Evolutionary conservation across 176 grass and related monocot species (phyloP).

Genomic region (Tillandsia fasciculata): DNA sequence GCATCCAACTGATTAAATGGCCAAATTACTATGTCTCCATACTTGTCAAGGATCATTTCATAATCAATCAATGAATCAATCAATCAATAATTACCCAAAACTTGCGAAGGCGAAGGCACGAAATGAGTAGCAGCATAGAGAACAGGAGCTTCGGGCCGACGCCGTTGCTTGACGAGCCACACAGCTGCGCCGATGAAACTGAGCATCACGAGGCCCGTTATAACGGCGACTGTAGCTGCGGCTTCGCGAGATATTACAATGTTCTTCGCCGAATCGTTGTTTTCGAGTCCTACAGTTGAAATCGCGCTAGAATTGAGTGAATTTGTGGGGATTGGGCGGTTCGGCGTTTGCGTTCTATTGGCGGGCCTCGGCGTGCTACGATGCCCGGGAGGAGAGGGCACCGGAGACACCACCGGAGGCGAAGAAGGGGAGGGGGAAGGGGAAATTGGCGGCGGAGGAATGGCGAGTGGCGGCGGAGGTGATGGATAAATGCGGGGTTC

Average conservation of each 20-base stretch:
- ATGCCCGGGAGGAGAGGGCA: not conserved
- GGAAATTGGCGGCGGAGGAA: constrained; percentile 29
- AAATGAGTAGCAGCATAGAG: constrained; percentile 18
- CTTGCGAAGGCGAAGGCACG: constrained; percentile 42
- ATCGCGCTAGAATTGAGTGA: not conserved
- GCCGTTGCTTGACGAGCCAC: constrained; percentile 61
- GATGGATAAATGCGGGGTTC: not conserved
- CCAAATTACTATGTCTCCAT: not conserved
- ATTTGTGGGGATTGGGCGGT: not conserved
- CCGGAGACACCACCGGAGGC: not conserved
- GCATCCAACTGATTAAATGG: not conserved
- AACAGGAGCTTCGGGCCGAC: constrained; percentile 18
- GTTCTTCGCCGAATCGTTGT: not conserved
- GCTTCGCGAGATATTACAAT: not conserved
- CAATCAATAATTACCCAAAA: constrained; percentile 31
- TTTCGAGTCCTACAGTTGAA: not conserved
- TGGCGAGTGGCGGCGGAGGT: constrained; percentile 34
- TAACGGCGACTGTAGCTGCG: constrained; percentile 7
- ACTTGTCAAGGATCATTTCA: not conserved
- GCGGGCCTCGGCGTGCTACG: not conserved
- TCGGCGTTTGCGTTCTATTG: not conserved
- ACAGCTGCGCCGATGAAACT: constrained; percentile 22
- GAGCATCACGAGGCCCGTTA: constrained; percentile 25
- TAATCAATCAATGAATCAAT: not conserved
- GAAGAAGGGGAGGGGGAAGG: constrained; percentile 31